Evolutionary conservation across 2,329 filamentous ascomycete genomes (phyloP).

Genomic region (Colletotrichum musae): DNA sequence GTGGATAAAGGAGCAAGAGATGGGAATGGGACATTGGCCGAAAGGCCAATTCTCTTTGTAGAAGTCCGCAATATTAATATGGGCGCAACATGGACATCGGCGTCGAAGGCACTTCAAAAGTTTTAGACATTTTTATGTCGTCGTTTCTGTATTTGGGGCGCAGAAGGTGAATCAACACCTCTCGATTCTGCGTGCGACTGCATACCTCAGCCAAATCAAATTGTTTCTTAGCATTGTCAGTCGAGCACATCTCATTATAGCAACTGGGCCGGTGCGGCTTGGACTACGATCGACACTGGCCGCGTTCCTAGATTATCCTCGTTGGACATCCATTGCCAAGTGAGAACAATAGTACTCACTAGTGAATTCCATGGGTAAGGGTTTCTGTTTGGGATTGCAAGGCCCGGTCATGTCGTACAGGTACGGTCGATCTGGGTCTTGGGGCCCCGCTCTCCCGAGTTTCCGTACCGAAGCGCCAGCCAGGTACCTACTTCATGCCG

Average conservation of each 20-base stretch:
- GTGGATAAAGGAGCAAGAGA: conserved; percentile 7
- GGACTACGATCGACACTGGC: not conserved
- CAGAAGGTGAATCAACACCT: not conserved
- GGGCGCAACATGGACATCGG: conserved; percentile 16
- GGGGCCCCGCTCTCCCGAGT: conserved; percentile 2
- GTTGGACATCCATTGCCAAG: not conserved
- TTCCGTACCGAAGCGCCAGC: not conserved
- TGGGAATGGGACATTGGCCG: not conserved
- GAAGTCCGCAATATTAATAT: conserved; percentile 24
- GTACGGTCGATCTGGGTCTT: conserved; percentile 10
- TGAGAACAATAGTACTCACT: not conserved
- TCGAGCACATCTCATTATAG: not conserved
- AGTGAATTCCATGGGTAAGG: conserved; percentile 3
- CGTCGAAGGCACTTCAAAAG: conserved; percentile 24
- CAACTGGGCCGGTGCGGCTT: not conserved
- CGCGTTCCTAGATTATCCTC: no score
- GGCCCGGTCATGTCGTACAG: conserved; percentile 9
- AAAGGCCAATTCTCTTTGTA: not conserved
- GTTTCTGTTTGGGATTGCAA: conserved; percentile 1
- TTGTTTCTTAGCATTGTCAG: no score
- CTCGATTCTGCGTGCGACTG: not conserved
- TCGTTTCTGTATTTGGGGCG: not conserved
- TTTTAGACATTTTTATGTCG: conserved; percentile 14
- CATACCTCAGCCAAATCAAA: no score
- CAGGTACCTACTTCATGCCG: conserved; percentile 1